These are phyloP conservation scores for Hypsizygus marmoreus DNA, from an alignment of 768 basidiomycete genomes.

Conservation along the genomic window DNA sequence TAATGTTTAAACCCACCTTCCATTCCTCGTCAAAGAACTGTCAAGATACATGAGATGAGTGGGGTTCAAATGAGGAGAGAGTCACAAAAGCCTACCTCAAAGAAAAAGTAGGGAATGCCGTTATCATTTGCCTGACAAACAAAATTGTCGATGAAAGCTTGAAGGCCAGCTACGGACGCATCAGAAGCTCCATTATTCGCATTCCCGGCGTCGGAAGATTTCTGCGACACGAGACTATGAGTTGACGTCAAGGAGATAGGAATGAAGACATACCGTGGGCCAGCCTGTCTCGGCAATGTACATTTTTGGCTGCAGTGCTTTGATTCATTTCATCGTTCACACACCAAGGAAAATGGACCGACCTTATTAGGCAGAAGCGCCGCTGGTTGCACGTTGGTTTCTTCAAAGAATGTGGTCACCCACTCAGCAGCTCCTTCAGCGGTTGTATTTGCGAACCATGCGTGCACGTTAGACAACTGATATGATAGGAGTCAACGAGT, in stretches of 20 bases:
- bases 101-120: constrained; percentile 83
- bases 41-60: constrained; percentile 10
- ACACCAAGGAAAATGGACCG: neutral
- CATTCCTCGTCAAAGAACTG: constrained; percentile 80
- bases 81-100: constrained; percentile 52
- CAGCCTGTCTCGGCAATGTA: constrained; percentile 93
- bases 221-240: constrained; percentile 31
- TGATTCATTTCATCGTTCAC: constrained; percentile 1
- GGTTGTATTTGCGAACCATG: constrained; percentile 86
- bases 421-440: constrained; percentile 76
- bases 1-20: constrained; percentile 52
- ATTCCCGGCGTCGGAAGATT: constrained; percentile 55
- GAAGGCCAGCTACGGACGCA: constrained; percentile 64
- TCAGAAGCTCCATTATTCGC: constrained; percentile 66
- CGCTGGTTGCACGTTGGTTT: constrained; percentile 65
- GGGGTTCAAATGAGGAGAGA: constrained; percentile 1
- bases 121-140: constrained; percentile 86
- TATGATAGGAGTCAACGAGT: neutral
- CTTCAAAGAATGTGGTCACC: constrained; percentile 79
- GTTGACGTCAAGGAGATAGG: neutral
- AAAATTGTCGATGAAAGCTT: constrained; percentile 82
- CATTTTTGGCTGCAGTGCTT: constrained; percentile 56
- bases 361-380: constrained; percentile 58
- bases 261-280: constrained; percentile 55
- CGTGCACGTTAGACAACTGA: constrained; percentile 89